phyloP scores from a whole-genome alignment of 2,329 filamentous ascomycete species.

The Clonostachys chloroleuca region DNA sequence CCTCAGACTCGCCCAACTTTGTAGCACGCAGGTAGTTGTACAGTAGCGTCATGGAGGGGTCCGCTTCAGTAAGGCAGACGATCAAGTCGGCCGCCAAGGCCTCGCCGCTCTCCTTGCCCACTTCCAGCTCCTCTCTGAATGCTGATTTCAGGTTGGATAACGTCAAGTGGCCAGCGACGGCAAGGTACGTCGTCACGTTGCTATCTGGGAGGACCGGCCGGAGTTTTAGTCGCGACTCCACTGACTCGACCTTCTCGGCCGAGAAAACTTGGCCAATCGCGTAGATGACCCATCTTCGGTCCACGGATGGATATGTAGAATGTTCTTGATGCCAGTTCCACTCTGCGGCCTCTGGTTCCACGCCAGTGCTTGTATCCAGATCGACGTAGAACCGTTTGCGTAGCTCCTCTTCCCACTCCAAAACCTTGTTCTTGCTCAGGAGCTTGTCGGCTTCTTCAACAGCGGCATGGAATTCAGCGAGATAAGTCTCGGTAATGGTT shows the following conservation, averaged over 20 bases:
- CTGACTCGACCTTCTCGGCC: slow-evolving; percentile 38
- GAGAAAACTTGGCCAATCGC: slow-evolving; percentile 58
- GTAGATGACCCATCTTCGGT: slow-evolving; percentile 62
- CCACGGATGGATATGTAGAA: slow-evolving; percentile 46
- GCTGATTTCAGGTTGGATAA: slow-evolving; percentile 54
- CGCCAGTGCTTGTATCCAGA: slow-evolving; percentile 2
- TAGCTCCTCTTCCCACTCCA: slow-evolving; percentile 44
- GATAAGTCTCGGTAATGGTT: slow-evolving; percentile 44
- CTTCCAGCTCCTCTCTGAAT: slow-evolving; percentile 42
- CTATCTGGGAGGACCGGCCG: slow-evolving; percentile 39
- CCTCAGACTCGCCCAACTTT: slow-evolving; percentile 60
- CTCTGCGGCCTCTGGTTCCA: slow-evolving; percentile 22
- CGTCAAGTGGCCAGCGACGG: slow-evolving; percentile 56
- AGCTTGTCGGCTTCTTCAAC: slow-evolving; percentile 41
- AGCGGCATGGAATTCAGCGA: slow-evolving; percentile 37
- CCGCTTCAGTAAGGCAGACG: slow-evolving; percentile 56
- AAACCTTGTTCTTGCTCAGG: slow-evolving; percentile 37
- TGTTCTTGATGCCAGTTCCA: slow-evolving; percentile 46
- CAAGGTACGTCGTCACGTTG: slow-evolving; percentile 53
- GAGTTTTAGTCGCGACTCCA: slow-evolving; percentile 18
- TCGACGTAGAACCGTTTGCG: slow-evolving; percentile 43
- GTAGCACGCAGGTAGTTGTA: slow-evolving; percentile 62
- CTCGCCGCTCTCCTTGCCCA: slow-evolving; percentile 35
- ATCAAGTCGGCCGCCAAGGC: slow-evolving; percentile 58
- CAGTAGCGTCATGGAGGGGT: slow-evolving; percentile 64